phyloP scores from a whole-genome alignment of 2,329 filamentous ascomycete species.

The Pseudogymnoascus sp. region DNA sequence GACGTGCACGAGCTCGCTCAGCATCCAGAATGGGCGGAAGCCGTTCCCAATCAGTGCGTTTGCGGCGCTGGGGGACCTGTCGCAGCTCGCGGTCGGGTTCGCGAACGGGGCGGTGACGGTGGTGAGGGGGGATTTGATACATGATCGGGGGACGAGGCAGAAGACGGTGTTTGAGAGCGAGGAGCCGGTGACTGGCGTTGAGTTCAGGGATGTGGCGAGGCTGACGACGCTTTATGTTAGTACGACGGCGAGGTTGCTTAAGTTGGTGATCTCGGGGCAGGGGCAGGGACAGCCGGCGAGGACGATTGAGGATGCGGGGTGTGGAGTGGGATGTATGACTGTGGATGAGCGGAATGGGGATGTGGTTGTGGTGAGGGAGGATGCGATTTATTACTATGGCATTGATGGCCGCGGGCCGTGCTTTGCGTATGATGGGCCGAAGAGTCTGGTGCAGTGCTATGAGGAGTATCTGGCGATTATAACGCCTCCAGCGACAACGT shows the following conservation, averaged over 20 bases:
- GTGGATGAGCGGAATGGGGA: slow-evolving; percentile 72
- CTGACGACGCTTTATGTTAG: slow-evolving; percentile 81
- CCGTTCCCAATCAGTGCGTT: slow-evolving; percentile 94
- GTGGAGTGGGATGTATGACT: slow-evolving; percentile 91
- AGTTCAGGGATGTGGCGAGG: slow-evolving; percentile 53
- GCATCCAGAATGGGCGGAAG: slow-evolving; percentile 81
- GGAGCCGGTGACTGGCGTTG: slow-evolving; percentile 87
- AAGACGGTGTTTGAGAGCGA: slow-evolving; percentile 94
- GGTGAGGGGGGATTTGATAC: slow-evolving; percentile 85
- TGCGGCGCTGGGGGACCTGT: slow-evolving; percentile 75
- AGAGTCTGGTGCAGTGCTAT: slow-evolving; percentile 71
- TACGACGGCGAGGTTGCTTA: slow-evolving; percentile 80
- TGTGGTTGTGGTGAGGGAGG: slow-evolving; percentile 84
- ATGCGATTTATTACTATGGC: slow-evolving; percentile 92
- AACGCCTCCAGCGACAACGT: slow-evolving; percentile 57
- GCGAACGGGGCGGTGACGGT: slow-evolving; percentile 91
- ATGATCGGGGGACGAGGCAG: slow-evolving; percentile 90
- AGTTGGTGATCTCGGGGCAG: slow-evolving; percentile 75
- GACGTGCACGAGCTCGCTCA: slow-evolving; percentile 76
- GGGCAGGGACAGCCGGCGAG: slow-evolving; percentile 85
- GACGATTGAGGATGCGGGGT: slow-evolving; percentile 81
- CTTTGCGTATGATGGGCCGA: slow-evolving; percentile 84
- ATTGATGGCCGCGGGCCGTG: slow-evolving; percentile 77
- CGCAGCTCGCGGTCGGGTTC: slow-evolving; percentile 90
- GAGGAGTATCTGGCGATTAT: slow-evolving; percentile 82